Percentiles rank a stretch among this genome's conserved stretches.
phyloP scores from a whole-genome alignment of 768 basidiomycete genomes.

The Pleurotus cornucopiae region DNA sequence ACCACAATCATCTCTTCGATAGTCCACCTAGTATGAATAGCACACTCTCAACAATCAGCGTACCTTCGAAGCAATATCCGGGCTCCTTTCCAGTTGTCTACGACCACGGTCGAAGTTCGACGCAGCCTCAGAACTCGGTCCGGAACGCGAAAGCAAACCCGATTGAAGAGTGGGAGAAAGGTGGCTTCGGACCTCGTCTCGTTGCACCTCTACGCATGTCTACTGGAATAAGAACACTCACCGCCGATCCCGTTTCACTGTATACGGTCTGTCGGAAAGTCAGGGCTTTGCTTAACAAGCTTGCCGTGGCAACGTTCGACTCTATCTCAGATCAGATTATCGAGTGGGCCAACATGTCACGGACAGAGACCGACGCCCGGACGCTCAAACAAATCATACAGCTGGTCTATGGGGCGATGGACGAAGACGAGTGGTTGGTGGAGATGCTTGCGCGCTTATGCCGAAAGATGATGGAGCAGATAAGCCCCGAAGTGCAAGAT shows the following conservation, averaged over 20 bases:
- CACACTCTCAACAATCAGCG: too few relatives aligned
- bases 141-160: too few relatives aligned
- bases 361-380: slow-evolving; percentile 87
- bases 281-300: slow-evolving; percentile 87
- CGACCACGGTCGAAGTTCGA: too few relatives aligned
- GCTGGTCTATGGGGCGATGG: slow-evolving; percentile 96
- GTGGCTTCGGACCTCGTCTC: slow-evolving; percentile 44
- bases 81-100: too few relatives aligned
- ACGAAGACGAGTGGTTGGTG: slow-evolving; percentile 92
- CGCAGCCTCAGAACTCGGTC: too few relatives aligned
- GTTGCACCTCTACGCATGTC: slow-evolving; percentile 73
- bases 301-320: slow-evolving; percentile 95
- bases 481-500: slow-evolving; percentile 84
- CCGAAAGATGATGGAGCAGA: slow-evolving; percentile 92
- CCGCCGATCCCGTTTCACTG: slow-evolving; percentile 61
- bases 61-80: too few relatives aligned
- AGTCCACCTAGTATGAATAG: too few relatives aligned
- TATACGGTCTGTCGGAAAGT: slow-evolving; percentile 92
- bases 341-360: slow-evolving; percentile 89
- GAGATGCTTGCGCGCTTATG: slow-evolving; percentile 97
- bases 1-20: too few relatives aligned
- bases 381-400: slow-evolving; percentile 95
- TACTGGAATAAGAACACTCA: slow-evolving; percentile 77
- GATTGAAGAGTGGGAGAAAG: too few relatives aligned
- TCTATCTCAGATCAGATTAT: slow-evolving; percentile 95